Conservation (phyloP, 768 basidiomycete genomes). For the Leucocoprinus leucothites region DNA sequence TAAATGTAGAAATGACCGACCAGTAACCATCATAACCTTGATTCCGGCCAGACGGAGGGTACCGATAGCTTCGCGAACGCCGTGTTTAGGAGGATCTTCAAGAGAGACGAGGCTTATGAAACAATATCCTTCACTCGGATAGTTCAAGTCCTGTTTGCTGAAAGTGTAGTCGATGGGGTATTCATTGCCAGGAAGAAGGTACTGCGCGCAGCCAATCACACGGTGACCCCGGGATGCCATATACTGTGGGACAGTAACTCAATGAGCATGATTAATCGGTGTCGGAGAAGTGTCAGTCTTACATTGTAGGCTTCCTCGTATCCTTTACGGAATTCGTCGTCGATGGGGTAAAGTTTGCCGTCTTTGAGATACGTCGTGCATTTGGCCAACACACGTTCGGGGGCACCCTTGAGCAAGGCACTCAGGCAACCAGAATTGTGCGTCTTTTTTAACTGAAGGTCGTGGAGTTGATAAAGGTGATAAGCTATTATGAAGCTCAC, state of each 20-base stretch:
- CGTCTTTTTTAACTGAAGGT: slow-evolving; percentile 52
- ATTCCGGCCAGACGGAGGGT: slow-evolving; percentile 69
- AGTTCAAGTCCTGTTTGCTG: slow-evolving; percentile 50
- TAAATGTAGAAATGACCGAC: slow-evolving; percentile 25
- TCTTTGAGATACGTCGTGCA: slow-evolving; percentile 59
- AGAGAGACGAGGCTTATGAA: slow-evolving; percentile 66
- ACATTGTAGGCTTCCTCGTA: slow-evolving; percentile 67
- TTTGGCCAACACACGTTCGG: slow-evolving; percentile 64
- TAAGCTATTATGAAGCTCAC: slow-evolving; percentile 18
- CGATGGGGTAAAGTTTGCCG: slow-evolving; percentile 44
- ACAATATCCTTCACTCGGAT: slow-evolving; percentile 54
- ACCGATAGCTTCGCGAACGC: slow-evolving; percentile 69
- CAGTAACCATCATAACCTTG: slow-evolving; percentile 78
- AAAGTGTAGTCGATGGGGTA: slow-evolving; percentile 49
- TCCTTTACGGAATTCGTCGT: slow-evolving; percentile 46
- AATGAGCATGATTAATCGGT: background rate
- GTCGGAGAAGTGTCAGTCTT: slow-evolving; percentile 14
- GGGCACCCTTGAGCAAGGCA: slow-evolving; percentile 66
- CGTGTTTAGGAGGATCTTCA: slow-evolving; percentile 70
- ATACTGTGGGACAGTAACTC: slow-evolving; percentile 37
- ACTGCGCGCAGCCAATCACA: slow-evolving; percentile 70
- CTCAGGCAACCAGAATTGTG: slow-evolving; percentile 48
- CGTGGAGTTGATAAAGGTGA: background rate
- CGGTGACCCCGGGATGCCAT: slow-evolving; percentile 78
- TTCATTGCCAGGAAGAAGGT: slow-evolving; percentile 44